These are phyloP conservation scores for Boletales sp. DNA, from an alignment of 768 basidiomycete species.

Conservation along the genomic window DNA sequence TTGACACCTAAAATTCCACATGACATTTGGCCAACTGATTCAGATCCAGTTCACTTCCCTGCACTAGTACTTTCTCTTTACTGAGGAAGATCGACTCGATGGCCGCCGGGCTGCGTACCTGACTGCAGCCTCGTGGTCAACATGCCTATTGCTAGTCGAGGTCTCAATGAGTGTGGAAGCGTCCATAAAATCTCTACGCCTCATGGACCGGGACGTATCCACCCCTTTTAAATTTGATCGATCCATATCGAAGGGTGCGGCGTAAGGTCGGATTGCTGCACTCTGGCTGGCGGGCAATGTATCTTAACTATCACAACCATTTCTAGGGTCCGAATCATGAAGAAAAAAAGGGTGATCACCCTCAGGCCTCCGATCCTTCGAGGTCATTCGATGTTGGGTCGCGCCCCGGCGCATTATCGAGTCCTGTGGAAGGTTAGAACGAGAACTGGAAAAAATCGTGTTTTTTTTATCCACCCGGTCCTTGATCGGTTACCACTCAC, in stretches of 20 bases:
- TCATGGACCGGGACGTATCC: neutral
- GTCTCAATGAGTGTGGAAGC: neutral
- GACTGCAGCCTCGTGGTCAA: neutral
- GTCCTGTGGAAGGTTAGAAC: too few species aligned
- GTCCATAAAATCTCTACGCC: conserved; percentile 2
- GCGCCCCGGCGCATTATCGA: too few species aligned
- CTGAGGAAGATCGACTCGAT: neutral
- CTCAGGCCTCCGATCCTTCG: neutral
- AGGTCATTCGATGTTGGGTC: too few species aligned
- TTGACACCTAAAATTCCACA: neutral
- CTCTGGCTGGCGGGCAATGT: too few species aligned
- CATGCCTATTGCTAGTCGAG: neutral
- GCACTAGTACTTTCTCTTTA: neutral
- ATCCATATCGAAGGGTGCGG: neutral
- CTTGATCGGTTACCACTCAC: too few species aligned
- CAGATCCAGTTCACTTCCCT: neutral
- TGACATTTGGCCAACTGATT: neutral
- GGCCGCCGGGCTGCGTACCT: neutral
- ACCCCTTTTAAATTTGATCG: neutral
- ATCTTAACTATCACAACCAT: neutral
- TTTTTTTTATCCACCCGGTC: too few species aligned
- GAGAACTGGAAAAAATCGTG: too few species aligned
- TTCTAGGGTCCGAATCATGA: neutral
- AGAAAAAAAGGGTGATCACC: neutral
- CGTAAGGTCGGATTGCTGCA: neutral